Base-by-base conservation (phyloP, 257 asterid genomes). In the Scutellaria minor region DNA sequence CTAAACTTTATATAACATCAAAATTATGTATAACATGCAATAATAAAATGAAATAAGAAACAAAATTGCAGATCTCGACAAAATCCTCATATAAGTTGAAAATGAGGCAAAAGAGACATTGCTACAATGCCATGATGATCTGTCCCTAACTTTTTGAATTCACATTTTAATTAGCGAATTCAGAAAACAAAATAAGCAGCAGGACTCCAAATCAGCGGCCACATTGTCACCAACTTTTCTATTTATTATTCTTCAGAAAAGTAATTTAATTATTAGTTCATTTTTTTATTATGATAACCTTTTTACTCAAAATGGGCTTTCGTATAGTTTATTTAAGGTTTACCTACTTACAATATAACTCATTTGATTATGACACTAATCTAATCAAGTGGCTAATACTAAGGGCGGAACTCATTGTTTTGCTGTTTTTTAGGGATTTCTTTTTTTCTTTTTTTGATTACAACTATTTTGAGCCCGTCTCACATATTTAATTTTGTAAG, bases 401-500 rank as follows among this genome's bases (percentile, higher is more conserved):
- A 70, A 54, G 77, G 79, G 87, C 84, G 77, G 70, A 61, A 77
- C 78, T 70, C 82, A 67, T 71, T 45, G 81, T 77, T 78, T 79
- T 56, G 58, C 1, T 15, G 59, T 70, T 45, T 61, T 6, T 66
- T 53, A 18, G 20, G 39, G 55, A 53, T 5, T 52, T 48, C 15
- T 72, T 10, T 24, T 22, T 24, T 24, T 24, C 2, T 24, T 24
- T 24, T 24, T 24, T 31, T 31, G 4, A 31, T 31, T 31, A 31
- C 4, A 4, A 31, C 37, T 4, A 31, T 31, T 3, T 31, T 31
- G 37, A 31, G 0, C 37, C 5, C 37, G 5, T 31, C 37, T 31
- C 37, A 31, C 4, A 4, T 2, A 31, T 31, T 31, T 2, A 31
- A 31, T 31, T 27, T 31, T 31, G 37, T 31, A 4, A 31, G 37